Conservation (phyloP, 805 yeast species). For the Pichia sporocuriosa region DNA sequence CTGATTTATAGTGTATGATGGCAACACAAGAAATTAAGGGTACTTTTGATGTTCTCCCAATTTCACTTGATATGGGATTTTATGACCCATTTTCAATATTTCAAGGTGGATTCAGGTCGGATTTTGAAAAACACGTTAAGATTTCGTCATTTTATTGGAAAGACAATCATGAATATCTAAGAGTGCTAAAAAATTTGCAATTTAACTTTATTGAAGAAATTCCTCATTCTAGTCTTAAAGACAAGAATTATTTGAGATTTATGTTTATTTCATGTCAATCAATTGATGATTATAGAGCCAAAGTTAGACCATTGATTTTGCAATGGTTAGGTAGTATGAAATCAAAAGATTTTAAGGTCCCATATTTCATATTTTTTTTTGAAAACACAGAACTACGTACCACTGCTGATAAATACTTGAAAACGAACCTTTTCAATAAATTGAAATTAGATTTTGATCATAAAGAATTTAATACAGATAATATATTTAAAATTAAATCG, state of each 20-base stretch:
- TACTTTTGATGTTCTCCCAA: neutral
- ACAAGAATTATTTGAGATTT: constrained; percentile 42
- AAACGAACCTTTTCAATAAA: constrained; percentile 27
- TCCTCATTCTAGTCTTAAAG: constrained; percentile 27
- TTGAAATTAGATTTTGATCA: constrained; percentile 27
- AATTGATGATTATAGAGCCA: constrained; percentile 68
- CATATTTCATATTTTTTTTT: constrained; percentile 46
- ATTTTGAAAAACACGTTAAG: constrained; percentile 42
- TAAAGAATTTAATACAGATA: constrained; percentile 23
- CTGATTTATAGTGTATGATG: neutral
- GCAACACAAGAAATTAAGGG: neutral
- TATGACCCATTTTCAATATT: constrained; percentile 70
- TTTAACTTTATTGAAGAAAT: constrained; percentile 53
- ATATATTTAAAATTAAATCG: constrained; percentile 36
- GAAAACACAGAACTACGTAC: constrained; percentile 24
- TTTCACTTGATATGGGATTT: constrained; percentile 40
- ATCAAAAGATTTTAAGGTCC: constrained; percentile 47
- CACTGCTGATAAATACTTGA: constrained; percentile 23
- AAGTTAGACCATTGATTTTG: constrained; percentile 71
- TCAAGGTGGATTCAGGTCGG: constrained; percentile 34
- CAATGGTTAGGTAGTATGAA: constrained; percentile 63
- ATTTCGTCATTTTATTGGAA: constrained; percentile 70
- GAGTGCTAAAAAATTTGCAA: constrained; percentile 56
- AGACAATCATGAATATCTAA: constrained; percentile 42
- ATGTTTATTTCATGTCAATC: constrained; percentile 63